Percentiles rank a stretch among this genome's conserved stretches.
Evolutionary conservation across 2,329 filamentous ascomycete genomes (phyloP).

Genomic region (Sporothrix inflata): DNA sequence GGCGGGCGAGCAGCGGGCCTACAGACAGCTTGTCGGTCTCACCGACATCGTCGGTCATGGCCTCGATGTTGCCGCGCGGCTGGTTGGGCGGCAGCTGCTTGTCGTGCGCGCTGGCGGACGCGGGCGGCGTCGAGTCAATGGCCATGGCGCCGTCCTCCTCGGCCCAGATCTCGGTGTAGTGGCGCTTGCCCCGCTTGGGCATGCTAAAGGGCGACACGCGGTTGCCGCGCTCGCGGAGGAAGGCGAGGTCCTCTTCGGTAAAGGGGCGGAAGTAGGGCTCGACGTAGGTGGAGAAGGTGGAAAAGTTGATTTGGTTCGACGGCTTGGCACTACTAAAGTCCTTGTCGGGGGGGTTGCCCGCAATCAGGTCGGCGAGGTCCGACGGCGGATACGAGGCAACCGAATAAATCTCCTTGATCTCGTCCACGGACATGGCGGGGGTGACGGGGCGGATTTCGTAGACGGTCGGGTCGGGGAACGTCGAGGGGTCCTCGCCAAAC

Average conservation of each 20-base stretch:
- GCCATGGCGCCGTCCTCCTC: constrained; percentile 86
- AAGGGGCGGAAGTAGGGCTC: constrained; percentile 90
- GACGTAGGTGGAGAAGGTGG: constrained; percentile 88
- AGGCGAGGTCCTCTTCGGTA: constrained; percentile 91
- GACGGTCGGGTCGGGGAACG: constrained; percentile 87
- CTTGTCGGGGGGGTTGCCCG: constrained; percentile 86
- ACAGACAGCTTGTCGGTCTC: constrained; percentile 89
- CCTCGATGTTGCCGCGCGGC: constrained; percentile 80
- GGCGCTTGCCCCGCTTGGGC: constrained; percentile 79
- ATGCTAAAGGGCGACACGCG: constrained; percentile 81
- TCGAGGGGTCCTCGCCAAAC: constrained; percentile 89
- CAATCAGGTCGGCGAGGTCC: constrained; percentile 81
- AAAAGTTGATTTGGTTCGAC: constrained; percentile 89
- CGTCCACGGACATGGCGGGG: constrained; percentile 78
- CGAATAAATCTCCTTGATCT: constrained; percentile 84
- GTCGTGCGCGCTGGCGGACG: constrained; percentile 53
- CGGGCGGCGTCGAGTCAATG: constrained; percentile 64
- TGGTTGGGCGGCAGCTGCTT: constrained; percentile 77
- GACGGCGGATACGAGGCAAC: constrained; percentile 81
- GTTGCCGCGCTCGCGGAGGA: constrained; percentile 87
- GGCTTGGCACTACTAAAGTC: constrained; percentile 96
- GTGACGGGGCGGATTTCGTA: constrained; percentile 85
- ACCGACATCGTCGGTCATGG: constrained; percentile 81
- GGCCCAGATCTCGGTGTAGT: constrained; percentile 90
- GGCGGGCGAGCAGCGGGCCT: constrained; percentile 79